phyloP scores from a whole-genome alignment of 331 rosid species.

The Spiraea crenata region DNA sequence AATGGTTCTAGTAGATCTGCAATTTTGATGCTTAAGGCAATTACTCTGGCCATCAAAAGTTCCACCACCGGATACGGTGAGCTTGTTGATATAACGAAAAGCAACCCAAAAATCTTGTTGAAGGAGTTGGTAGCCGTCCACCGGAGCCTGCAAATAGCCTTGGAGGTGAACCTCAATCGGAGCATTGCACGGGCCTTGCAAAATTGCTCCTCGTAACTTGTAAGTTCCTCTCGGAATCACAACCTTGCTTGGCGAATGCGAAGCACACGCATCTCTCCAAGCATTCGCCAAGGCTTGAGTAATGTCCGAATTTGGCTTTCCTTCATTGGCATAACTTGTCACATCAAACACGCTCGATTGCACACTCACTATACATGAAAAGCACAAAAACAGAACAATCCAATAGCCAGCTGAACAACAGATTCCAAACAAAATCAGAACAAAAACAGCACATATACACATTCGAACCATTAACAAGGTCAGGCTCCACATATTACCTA shows the following conservation, averaged over 20 bases:
- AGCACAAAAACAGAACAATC: neutral
- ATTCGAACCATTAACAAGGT: too few relatives aligned
- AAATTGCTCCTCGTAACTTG: neutral
- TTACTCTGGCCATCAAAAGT: conserved; percentile 45
- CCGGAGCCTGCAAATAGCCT: conserved; percentile 44
- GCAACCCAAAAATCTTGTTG: conserved; percentile 36
- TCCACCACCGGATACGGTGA: conserved; percentile 43
- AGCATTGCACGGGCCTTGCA: conserved; percentile 53
- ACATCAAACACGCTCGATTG: conserved; percentile 28
- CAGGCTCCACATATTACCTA: too few relatives aligned
- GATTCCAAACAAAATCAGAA: too few relatives aligned
- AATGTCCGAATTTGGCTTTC: conserved; percentile 35
- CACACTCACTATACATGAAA: neutral
- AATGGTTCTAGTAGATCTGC: conserved; percentile 16
- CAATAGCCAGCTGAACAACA: too few relatives aligned
- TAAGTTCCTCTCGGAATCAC: conserved; percentile 28
- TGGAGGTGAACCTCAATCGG: conserved; percentile 37
- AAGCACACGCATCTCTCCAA: conserved; percentile 51
- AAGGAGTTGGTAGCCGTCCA: neutral
- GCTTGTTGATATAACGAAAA: conserved; percentile 13
- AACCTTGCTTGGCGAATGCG: conserved; percentile 10
- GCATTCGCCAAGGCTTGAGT: conserved; percentile 41
- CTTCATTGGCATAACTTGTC: conserved; percentile 26
- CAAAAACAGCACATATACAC: too few relatives aligned
- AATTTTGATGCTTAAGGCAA: conserved; percentile 15